Conservation (phyloP, 352 stramenopile genomes). For the Paralagenidium karlingii region DNA sequence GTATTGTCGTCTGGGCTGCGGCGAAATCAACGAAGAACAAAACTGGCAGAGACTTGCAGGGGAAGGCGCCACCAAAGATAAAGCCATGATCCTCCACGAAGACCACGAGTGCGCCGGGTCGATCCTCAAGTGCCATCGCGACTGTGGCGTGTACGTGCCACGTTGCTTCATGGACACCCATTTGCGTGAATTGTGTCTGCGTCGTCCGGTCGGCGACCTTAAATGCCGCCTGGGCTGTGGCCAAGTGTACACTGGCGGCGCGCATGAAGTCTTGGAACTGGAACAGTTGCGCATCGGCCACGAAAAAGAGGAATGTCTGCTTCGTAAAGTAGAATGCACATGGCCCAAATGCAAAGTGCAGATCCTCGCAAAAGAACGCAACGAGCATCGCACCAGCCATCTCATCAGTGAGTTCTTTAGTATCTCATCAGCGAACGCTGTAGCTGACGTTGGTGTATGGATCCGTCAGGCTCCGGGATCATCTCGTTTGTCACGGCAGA, state of each 20-base stretch:
- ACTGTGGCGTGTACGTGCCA: slow-evolving; percentile 56
- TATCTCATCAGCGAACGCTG: background rate
- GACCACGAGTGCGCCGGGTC: slow-evolving; percentile 24
- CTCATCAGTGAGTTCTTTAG: slow-evolving; percentile 25
- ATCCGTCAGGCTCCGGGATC: slow-evolving; percentile 45
- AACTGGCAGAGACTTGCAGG: too few relatives aligned
- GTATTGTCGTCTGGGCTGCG: slow-evolving; percentile 55
- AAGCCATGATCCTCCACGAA: slow-evolving; percentile 41
- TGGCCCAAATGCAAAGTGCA: slow-evolving; percentile 47
- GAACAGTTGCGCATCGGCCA: slow-evolving; percentile 54
- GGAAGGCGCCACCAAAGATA: background rate
- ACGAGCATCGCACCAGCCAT: slow-evolving; percentile 40
- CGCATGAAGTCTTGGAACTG: slow-evolving; percentile 41
- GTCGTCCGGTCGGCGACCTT: slow-evolving; percentile 41
- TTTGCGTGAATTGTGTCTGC: slow-evolving; percentile 42
- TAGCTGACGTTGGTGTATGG: background rate
- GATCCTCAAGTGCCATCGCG: slow-evolving; percentile 39
- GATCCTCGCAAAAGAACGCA: slow-evolving; percentile 43
- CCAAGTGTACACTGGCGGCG: slow-evolving; percentile 30
- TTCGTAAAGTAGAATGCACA: slow-evolving; percentile 56
- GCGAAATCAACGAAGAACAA: slow-evolving; percentile 23
- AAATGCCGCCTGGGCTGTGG: slow-evolving; percentile 46
- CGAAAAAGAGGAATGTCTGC: slow-evolving; percentile 50
- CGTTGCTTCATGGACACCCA: slow-evolving; percentile 30
- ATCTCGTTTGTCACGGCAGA: slow-evolving; percentile 44